phyloP scores from a whole-genome alignment of 2,329 filamentous ascomycete genomes.

The Escovopsis sp. region DNA sequence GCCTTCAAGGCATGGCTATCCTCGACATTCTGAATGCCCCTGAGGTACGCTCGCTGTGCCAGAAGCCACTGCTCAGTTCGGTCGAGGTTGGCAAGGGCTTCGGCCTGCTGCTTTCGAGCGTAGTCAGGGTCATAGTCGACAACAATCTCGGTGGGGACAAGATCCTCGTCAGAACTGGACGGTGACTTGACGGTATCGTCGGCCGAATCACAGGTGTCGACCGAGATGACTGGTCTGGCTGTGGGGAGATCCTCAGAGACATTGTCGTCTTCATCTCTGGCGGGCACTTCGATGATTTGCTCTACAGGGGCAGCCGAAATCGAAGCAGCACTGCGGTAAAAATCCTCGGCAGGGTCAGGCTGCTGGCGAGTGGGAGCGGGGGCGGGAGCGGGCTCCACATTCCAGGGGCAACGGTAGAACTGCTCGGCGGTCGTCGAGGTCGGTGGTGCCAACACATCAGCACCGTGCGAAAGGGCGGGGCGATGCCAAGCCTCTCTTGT shows the following conservation, averaged over 20 bases:
- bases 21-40: constrained; percentile 42
- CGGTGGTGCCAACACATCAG: constrained; percentile 44
- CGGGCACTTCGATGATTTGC: constrained; percentile 46
- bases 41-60: constrained; percentile 65
- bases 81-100: constrained; percentile 60
- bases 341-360: constrained; percentile 24
- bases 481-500: constrained; percentile 73
- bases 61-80: constrained; percentile 77
- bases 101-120: constrained; percentile 54
- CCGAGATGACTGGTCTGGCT: constrained; percentile 34
- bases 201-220: constrained; percentile 17
- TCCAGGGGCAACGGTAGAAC: constrained; percentile 81
- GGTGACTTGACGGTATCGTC: constrained; percentile 19
- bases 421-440: constrained; percentile 84
- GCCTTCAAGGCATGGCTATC: constrained; percentile 22
- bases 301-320: constrained; percentile 39
- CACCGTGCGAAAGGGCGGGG: constrained; percentile 23
- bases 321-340: constrained; percentile 22
- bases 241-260: constrained; percentile 50
- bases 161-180: constrained; percentile 34
- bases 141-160: constrained; percentile 49
- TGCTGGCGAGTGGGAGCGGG: constrained; percentile 21
- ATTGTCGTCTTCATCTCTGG: constrained; percentile 20
- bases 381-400: constrained; percentile 21
- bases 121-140: constrained; percentile 65